Evolutionary conservation across 2,329 filamentous ascomycete species (phyloP), one percentile per base, ranked within the genome.

Genomic region (Pseudocercospora musae): DNA sequence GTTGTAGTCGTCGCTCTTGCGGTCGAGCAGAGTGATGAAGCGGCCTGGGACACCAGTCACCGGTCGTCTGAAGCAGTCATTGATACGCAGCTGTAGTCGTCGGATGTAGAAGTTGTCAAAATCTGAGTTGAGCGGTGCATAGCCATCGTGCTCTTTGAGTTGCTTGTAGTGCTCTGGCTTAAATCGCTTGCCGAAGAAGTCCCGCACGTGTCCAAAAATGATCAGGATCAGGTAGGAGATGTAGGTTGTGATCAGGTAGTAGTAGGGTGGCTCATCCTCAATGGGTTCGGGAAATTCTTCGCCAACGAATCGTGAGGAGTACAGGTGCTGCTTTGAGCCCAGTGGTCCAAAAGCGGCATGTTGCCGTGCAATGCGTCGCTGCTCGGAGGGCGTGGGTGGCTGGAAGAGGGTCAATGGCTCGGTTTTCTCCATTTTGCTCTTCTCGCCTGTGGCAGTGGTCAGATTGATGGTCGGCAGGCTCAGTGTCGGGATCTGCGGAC

Each of bases 101-200:
- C 95, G 87, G 61, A 94, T 91, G 78, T 99, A 99, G 78, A 99
- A 99, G 78, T 94, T 98, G 81, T 99, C 95, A 74, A 99, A 99
- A 78, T 99, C 95, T 72, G 92, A 96, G 78, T 97, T 98, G 68
- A 99, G 84, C 1, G 95, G 92, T 10, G 94, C 95, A 74, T 96
- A 98, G 66, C 95, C 95, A 75, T 96, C 91, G 68, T 87, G 85
- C 40, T 89, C 85, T 74, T 90, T 90, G 72, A 98, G 82, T 71
- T 95, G 89, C 73, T 87, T 88, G 78, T 98, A 98, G 72, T 92
- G 89, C 74, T 90, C 87, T 76, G 92, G 87, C 74, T 89, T 89
- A 79, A 99, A 97, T 65, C 91, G 87, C 83, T 98, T 97, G 77
- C 95, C 94, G 75, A 99, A 98, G 79, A 97, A 98, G 77, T 99